These are phyloP conservation scores for Ganoderma sinense DNA, from an alignment of 1,284 basidiomycete genomes.

Conservation along the genomic window DNA sequence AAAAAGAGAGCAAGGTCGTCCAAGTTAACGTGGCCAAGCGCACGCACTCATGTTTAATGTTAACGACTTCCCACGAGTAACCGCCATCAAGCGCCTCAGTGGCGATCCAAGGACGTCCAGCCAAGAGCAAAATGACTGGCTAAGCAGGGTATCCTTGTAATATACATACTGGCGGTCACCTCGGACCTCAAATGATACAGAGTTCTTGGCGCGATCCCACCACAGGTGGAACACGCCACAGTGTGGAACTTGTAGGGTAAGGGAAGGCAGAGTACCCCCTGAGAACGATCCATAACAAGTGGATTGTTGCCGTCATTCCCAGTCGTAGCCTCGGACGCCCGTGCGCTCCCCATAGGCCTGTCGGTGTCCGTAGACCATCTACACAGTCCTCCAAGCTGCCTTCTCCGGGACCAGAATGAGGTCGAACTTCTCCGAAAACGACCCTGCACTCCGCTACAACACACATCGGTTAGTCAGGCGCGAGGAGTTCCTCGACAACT, in stretches of 20 bases:
- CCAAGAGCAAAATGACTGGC: background rate
- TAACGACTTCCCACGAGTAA: background rate
- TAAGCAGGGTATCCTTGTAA: background rate
- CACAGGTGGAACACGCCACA: background rate
- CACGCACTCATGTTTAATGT: too few relatives aligned
- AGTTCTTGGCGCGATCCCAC: background rate
- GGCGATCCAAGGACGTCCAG: background rate
- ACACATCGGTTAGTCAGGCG: too few relatives aligned
- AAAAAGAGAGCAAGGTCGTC: background rate
- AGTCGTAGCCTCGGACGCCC: background rate
- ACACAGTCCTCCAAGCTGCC: background rate
- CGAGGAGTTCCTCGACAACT: background rate
- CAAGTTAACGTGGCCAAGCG: background rate
- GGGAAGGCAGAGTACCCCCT: background rate
- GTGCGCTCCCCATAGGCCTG: background rate
- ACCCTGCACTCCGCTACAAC: background rate
- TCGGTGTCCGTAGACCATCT: background rate
- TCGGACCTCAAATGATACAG: background rate
- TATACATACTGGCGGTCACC: background rate
- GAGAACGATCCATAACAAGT: background rate
- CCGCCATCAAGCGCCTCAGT: background rate
- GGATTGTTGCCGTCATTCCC: background rate
- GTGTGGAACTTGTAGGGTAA: background rate
- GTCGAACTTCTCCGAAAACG: background rate
- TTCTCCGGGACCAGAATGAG: background rate